Percentiles rank a stretch among this genome's conserved stretches.
phyloP scores from a whole-genome alignment of 495 filamentous ascomycete genomes.

The Aspergillus coremiiformis region DNA sequence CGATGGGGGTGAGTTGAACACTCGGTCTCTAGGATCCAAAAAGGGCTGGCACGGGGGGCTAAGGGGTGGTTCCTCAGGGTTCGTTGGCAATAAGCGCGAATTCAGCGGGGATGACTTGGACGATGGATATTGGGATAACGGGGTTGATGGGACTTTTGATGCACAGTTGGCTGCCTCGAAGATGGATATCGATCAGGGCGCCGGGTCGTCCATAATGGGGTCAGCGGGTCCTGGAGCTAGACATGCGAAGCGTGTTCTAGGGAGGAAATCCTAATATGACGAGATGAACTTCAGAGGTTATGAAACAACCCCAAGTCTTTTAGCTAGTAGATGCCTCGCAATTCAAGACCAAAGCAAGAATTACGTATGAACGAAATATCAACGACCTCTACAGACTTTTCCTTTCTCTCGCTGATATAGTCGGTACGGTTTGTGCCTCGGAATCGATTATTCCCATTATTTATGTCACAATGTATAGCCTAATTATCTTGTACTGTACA shows the following conservation, averaged over 20 bases:
- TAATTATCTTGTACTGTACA: constrained; percentile 8
- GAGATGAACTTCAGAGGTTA: neutral
- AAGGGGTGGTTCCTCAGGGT: constrained; percentile 23
- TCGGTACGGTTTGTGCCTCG: neutral
- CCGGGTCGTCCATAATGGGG: constrained; percentile 22
- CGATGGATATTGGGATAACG: constrained; percentile 36
- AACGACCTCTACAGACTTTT: neutral
- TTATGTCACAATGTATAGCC: constrained; percentile 10
- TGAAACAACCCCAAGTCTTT: neutral
- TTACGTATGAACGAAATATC: neutral
- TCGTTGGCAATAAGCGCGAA: constrained; percentile 37
- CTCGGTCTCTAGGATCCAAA: neutral
- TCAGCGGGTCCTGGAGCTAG: constrained; percentile 13
- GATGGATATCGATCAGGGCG: constrained; percentile 42
- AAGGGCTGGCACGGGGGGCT: constrained; percentile 25
- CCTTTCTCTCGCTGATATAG: neutral
- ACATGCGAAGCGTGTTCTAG: constrained; percentile 37
- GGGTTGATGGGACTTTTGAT: constrained; percentile 51
- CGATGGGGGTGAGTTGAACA: constrained; percentile 1
- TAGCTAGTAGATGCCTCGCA: neutral
- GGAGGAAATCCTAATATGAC: constrained; percentile 27
- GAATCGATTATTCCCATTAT: neutral
- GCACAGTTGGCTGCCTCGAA: constrained; percentile 45
- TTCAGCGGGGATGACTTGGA: constrained; percentile 36
- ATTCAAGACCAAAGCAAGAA: neutral